Base-by-base conservation (phyloP, 164 flowering plant genomes). In the Chloranthus sessilifolius region DNA sequence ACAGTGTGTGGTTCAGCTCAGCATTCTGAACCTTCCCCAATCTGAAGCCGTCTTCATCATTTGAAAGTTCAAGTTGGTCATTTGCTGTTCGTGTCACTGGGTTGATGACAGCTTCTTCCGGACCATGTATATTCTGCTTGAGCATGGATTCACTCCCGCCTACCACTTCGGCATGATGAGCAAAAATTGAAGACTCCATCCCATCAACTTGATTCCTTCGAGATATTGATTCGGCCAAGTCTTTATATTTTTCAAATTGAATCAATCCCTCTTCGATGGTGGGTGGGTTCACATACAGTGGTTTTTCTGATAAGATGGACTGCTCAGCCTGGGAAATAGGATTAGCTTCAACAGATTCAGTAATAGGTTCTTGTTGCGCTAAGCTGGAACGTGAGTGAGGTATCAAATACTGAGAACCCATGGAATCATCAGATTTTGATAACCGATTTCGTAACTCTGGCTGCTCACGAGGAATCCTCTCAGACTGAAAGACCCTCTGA, bases 361-460 rank as follows among this genome's bases (percentile, higher is more conserved):
- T 49, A 34, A 66, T 54, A 21, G 59, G 29, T n/a, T 53, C 70
- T 25, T 71, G 64, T 7, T 67, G 65, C 25, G 70, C 63, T 20
- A 43, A 10, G 58, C 62, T 74, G 58, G 77, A 51, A 16, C 43
- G 76, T 43, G 69, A 43, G 10, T 78, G 78, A 39, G 70, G 23
- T 9, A 76, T 65, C 43, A 78, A 54, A 60, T 73, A 64, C 45
- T 78, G 91, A 43, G 87, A 52, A 41, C 62, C 79, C 58, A 73
- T 52, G 26, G 80, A 82, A 71, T 88, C 90, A 73, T 84, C 83
- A 49, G 96, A 88, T 43, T 84, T 88, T 30, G 92, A 82, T 55
- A 75, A 63, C 34, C 92, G 83, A 41, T 73, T 84, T 23, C 47
- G 58, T 29, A 60, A 50, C 52, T 73, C 90, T 29, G 66, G 60